phyloP scores from a whole-genome alignment of 2,329 filamentous ascomycete species.

The Alternaria postmessia region DNA sequence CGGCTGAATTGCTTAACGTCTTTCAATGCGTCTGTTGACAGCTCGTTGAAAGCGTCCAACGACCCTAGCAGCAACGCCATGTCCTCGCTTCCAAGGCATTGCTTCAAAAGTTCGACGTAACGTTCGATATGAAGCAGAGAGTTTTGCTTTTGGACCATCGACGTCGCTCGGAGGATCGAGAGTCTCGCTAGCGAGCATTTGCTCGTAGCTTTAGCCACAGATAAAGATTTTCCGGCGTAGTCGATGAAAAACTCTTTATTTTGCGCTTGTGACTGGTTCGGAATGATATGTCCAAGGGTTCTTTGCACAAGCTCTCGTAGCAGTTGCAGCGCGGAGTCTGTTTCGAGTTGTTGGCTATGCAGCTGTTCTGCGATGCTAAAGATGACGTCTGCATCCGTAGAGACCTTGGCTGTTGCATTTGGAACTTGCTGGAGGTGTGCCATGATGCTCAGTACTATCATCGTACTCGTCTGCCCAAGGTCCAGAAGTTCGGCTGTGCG shows the following conservation, averaged over 20 bases:
- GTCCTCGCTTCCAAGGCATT: constrained; percentile 26
- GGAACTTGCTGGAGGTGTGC: constrained; percentile 44
- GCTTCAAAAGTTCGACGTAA: constrained; percentile 34
- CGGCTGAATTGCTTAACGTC: constrained; percentile 26
- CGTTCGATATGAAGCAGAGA: constrained; percentile 30
- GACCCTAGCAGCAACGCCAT: constrained; percentile 23
- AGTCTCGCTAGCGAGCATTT: constrained; percentile 34
- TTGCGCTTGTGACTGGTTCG: constrained; percentile 45
- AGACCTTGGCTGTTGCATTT: constrained; percentile 48
- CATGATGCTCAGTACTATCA: constrained; percentile 36
- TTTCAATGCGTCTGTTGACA: constrained; percentile 27
- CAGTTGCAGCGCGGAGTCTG: constrained; percentile 24
- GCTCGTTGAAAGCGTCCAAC: constrained; percentile 41
- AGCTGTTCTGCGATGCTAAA: constrained; percentile 42
- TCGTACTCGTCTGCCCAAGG: constrained; percentile 12
- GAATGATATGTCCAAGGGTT: constrained; percentile 41
- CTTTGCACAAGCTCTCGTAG: constrained; percentile 38
- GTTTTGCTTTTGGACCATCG: constrained; percentile 34
- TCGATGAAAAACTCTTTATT: constrained; percentile 43
- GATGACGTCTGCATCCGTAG: constrained; percentile 31
- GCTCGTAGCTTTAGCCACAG: constrained; percentile 26
- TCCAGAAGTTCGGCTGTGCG: constrained; percentile 31
- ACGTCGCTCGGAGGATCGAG: constrained; percentile 37
- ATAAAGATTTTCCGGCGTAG: constrained; percentile 32
- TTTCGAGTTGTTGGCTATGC: constrained; percentile 23